Percentiles rank a stretch among this genome's conserved stretches.
Evolutionary conservation across 2,329 filamentous ascomycete genomes (phyloP).

Genomic region (Pseudocercospora vitis): DNA sequence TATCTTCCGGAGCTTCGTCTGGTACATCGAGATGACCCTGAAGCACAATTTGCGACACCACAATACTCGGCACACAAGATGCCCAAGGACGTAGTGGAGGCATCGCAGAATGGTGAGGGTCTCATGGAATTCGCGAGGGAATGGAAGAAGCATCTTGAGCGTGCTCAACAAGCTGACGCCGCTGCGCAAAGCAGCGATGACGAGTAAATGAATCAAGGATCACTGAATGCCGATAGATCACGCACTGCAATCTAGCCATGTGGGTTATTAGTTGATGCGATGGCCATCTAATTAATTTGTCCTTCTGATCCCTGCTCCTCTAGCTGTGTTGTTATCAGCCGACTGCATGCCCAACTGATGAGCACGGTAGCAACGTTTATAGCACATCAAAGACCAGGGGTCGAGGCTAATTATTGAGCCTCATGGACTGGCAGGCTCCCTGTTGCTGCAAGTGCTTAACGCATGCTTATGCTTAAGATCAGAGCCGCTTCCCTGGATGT

Average conservation of each 20-base stretch:
- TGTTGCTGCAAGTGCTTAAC: not conserved
- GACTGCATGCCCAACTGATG: too few species aligned
- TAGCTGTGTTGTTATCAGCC: too few species aligned
- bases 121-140: conserved; percentile 65
- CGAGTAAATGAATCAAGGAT: conserved; percentile 24
- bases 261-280: too few species aligned
- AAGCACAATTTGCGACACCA: conserved; percentile 80
- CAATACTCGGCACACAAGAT: conserved; percentile 95
- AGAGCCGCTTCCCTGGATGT: not conserved
- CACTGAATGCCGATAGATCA: not conserved
- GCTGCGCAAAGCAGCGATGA: conserved; percentile 32
- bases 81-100: conserved; percentile 84
- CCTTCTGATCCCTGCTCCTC: too few species aligned
- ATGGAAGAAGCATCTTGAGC: conserved; percentile 50
- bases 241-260: not conserved
- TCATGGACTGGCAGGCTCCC: not conserved
- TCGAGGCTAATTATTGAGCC: too few species aligned
- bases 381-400: too few species aligned
- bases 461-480: not conserved
- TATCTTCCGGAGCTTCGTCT: conserved; percentile 77
- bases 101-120: conserved; percentile 60
- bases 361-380: too few species aligned
- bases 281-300: too few species aligned
- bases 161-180: conserved; percentile 41
- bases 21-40: conserved; percentile 79